These are phyloP conservation scores for Talaromyces albobiverticillius DNA, from an alignment of 2,329 filamentous ascomycete genomes.

Conservation along the genomic window DNA sequence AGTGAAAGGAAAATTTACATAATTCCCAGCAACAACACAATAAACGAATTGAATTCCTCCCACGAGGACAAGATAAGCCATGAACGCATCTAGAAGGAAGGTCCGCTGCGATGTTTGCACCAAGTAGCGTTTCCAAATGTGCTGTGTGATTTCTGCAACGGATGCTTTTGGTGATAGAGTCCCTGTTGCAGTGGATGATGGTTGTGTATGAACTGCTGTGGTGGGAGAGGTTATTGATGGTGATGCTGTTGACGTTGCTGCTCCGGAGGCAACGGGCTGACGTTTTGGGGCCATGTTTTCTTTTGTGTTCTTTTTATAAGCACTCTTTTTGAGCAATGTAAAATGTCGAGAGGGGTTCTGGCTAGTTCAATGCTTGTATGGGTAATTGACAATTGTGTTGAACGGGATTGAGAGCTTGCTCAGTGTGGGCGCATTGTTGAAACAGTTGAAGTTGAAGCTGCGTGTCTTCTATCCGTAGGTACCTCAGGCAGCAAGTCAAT, in stretches of 20 bases:
- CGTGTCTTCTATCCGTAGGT: conserved; percentile 14
- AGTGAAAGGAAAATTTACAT: conserved; percentile 59
- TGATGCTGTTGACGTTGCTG: conserved; percentile 12
- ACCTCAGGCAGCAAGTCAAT: neutral
- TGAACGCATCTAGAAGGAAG: conserved; percentile 87
- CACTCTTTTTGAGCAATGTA: neutral
- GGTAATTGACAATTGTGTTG: neutral
- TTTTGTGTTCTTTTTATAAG: neutral
- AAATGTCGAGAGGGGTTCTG: neutral
- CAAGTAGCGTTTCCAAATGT: conserved; percentile 75
- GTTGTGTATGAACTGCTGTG: conserved; percentile 19
- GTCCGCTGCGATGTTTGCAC: conserved; percentile 82
- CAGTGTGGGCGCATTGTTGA: neutral
- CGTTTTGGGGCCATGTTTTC: conserved; percentile 28
- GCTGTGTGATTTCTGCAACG: conserved; percentile 58
- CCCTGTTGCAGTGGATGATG: conserved; percentile 29
- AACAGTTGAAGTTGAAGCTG: conserved; percentile 10
- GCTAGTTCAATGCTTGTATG: neutral
- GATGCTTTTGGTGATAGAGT: conserved; percentile 40
- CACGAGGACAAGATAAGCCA: conserved; percentile 80
- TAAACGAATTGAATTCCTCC: conserved; percentile 92
- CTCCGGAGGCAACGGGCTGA: conserved; percentile 25
- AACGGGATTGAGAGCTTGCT: neutral
- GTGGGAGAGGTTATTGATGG: conserved; percentile 18
- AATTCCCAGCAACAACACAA: conserved; percentile 88